Evolutionary conservation across 768 basidiomycete species (phyloP).

Genomic region (Xanthoconium stramineum): DNA sequence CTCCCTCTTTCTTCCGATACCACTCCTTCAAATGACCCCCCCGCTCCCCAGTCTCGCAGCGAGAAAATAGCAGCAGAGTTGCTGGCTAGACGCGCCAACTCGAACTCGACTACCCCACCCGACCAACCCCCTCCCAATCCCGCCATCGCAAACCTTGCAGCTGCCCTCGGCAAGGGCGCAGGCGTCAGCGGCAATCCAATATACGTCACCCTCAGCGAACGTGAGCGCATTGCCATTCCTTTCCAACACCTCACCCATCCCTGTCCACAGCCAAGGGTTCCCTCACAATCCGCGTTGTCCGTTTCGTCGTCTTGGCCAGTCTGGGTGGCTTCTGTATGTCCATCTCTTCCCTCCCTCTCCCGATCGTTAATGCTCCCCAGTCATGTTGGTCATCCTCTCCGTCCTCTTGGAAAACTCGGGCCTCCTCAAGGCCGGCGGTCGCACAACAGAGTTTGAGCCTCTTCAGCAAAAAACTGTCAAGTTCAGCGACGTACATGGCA

Average conservation of each 20-base stretch:
- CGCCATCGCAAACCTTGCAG: constrained; percentile 41
- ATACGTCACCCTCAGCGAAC: constrained; percentile 78
- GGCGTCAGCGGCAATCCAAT: constrained; percentile 59
- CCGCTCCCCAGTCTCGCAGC: constrained; percentile 30
- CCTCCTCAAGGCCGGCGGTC: constrained; percentile 83
- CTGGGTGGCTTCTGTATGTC: constrained; percentile 66
- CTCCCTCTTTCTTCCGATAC: constrained; percentile 12
- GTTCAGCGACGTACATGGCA: constrained; percentile 95
- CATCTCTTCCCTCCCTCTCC: background rate
- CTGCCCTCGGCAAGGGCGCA: constrained; percentile 41
- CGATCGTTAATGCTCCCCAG: constrained; percentile 33
- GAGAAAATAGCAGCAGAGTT: constrained; percentile 43
- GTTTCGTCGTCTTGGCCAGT: constrained; percentile 55
- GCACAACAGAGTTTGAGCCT: constrained; percentile 80
- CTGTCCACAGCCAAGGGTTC: constrained; percentile 57
- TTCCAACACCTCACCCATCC: background rate
- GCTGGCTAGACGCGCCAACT: constrained; percentile 28
- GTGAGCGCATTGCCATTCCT: constrained; percentile 40
- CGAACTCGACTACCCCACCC: constrained; percentile 2
- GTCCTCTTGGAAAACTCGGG: constrained; percentile 93
- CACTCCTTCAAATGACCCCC: constrained; percentile 4
- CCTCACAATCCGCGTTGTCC: constrained; percentile 58
- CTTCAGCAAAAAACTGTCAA: constrained; percentile 76
- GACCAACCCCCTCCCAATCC: constrained; percentile 23
- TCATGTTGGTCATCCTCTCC: constrained; percentile 81